A percentile compares a stretch with the other conserved stretches of the same genome.
phyloP scores from a whole-genome alignment of 495 filamentous ascomycete genomes.

The Aspergillus olivimuriae region DNA sequence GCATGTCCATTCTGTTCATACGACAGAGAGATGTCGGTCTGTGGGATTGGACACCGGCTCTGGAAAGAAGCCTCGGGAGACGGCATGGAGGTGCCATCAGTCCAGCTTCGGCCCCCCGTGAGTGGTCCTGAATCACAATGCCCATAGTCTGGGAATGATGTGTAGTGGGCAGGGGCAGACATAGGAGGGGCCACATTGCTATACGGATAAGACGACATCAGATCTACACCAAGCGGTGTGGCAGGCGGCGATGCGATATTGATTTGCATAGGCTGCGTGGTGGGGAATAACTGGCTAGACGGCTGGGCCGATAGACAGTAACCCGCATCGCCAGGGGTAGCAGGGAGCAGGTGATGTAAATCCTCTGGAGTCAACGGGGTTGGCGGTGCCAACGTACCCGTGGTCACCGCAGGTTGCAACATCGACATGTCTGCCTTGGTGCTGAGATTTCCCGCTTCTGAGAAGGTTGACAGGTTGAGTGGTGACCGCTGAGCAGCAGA shows the following conservation, averaged over 20 bases:
- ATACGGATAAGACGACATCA: slow-evolving; percentile 32
- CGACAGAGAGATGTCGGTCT: slow-evolving; percentile 30
- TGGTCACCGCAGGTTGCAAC: slow-evolving; percentile 35
- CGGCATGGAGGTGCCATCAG: slow-evolving; percentile 33
- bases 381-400: slow-evolving; percentile 36
- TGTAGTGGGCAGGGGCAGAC: slow-evolving; percentile 42
- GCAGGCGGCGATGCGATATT: slow-evolving; percentile 43
- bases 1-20: slow-evolving; percentile 24
- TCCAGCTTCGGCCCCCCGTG: slow-evolving; percentile 36
- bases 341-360: slow-evolving; percentile 37
- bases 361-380: slow-evolving; percentile 43
- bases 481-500: slow-evolving; percentile 47
- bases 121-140: slow-evolving; percentile 21
- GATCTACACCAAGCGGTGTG: slow-evolving; percentile 37
- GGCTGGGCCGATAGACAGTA: slow-evolving; percentile 39
- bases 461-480: slow-evolving; percentile 43
- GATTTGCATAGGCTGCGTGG: slow-evolving; percentile 40
- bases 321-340: slow-evolving; percentile 31
- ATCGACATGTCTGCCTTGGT: slow-evolving; percentile 34
- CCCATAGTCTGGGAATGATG: slow-evolving; percentile 36
- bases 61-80: slow-evolving; percentile 34
- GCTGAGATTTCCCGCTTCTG: slow-evolving; percentile 38
- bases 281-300: slow-evolving; percentile 32
- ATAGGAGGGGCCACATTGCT: slow-evolving; percentile 35
- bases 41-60: slow-evolving; percentile 21